Evolutionary conservation across 1,284 basidiomycete genomes (phyloP).

Genomic region (Xanthoconium separans): DNA sequence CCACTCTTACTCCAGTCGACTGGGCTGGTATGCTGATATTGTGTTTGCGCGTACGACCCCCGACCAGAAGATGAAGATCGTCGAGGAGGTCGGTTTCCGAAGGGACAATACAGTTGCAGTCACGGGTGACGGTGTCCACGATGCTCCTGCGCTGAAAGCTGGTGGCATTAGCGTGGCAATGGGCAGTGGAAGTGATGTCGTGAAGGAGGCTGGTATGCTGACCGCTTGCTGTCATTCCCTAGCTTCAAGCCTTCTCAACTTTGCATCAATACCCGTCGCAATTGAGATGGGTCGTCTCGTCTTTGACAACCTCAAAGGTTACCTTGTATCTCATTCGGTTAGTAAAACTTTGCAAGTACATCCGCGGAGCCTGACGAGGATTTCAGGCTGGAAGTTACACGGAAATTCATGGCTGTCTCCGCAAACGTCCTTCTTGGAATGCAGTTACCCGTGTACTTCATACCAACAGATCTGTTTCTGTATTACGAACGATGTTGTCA

Average conservation of each 20-base stretch:
- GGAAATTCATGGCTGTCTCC: conserved; percentile 37
- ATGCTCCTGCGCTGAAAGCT: conserved; percentile 65
- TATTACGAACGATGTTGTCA: conserved; percentile 37
- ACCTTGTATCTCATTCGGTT: conserved; percentile 41
- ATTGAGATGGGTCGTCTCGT: conserved; percentile 52
- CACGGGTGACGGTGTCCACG: conserved; percentile 59
- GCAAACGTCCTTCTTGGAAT: conserved; percentile 39
- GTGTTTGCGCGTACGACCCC: conserved; percentile 63
- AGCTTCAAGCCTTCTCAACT: conserved; percentile 31
- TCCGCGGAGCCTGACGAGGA: background rate
- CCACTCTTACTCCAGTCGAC: conserved; percentile 41
- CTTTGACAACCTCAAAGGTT: conserved; percentile 56
- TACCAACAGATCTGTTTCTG: conserved; percentile 43
- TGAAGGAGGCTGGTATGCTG: conserved; percentile 54
- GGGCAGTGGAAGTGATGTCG: conserved; percentile 84
- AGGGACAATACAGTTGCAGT: conserved; percentile 51
- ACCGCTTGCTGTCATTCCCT: background rate
- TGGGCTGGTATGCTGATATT: conserved; percentile 56
- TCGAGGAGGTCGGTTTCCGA: conserved; percentile 51
- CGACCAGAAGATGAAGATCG: conserved; percentile 59
- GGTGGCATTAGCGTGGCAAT: conserved; percentile 86
- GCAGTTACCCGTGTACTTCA: conserved; percentile 40
- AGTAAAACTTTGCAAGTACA: background rate
- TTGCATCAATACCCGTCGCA: conserved; percentile 38
- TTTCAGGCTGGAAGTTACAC: conserved; percentile 29